phyloP scores from a whole-genome alignment of 164 flowering plant species.

The Piper longum region DNA sequence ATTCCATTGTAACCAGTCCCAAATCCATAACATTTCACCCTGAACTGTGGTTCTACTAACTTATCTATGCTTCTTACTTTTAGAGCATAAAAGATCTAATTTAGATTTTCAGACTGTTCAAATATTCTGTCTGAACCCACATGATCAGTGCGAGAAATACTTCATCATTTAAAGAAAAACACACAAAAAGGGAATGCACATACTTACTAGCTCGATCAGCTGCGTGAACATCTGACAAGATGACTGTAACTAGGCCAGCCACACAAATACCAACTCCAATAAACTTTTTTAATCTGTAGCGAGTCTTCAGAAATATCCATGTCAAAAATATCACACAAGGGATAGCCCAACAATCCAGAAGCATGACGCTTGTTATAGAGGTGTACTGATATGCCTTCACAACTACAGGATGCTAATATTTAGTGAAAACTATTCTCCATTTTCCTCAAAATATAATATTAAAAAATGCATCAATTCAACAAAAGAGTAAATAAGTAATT shows the following conservation, averaged over 20 bases:
- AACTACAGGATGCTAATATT: conserved; percentile 22
- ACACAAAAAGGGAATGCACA: neutral
- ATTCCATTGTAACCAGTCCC: neutral
- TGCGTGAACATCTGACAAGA: neutral
- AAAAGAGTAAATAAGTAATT: conserved; percentile 9
- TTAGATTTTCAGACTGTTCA: neutral
- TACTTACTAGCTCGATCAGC: conserved; percentile 24
- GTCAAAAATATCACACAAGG: conserved; percentile 81
- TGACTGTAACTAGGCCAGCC: neutral
- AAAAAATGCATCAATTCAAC: neutral
- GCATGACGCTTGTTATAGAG: conserved; percentile 87
- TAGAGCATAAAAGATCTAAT: neutral
- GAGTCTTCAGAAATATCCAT: conserved; percentile 74
- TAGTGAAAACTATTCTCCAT: no score
- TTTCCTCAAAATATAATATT: no score
- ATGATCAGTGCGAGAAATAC: neutral
- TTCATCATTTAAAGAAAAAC: neutral
- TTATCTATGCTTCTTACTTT: neutral
- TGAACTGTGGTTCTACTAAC: neutral
- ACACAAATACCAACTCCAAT: neutral
- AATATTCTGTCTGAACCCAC: neutral
- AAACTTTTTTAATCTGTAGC: neutral
- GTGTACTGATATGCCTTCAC: conserved; percentile 99
- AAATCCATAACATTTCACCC: neutral
- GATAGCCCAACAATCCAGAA: conserved; percentile 88